These are phyloP conservation scores for Solanum sparsipilum DNA, from an alignment of 257 asterid genomes.

Conservation along the genomic window DNA sequence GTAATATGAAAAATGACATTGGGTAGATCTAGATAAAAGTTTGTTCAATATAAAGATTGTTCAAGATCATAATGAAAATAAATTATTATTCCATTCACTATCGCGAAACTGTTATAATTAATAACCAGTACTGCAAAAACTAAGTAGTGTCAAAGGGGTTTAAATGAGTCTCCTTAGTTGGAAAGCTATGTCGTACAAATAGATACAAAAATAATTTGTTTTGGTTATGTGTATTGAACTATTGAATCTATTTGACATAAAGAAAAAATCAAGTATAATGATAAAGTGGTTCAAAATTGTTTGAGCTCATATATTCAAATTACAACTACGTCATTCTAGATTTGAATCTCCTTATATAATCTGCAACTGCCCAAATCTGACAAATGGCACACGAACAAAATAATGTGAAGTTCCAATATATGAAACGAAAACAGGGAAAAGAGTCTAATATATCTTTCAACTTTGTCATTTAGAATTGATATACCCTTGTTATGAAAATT, in stretches of 20 bases:
- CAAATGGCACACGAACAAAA: too few species aligned
- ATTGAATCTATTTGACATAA: not conserved
- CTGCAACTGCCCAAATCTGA: too few species aligned
- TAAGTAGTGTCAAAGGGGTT: not conserved
- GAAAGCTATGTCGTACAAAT: too few species aligned
- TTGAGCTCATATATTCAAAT: not conserved
- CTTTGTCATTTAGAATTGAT: too few species aligned
- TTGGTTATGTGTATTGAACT: not conserved
- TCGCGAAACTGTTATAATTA: not conserved
- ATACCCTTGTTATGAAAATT: too few species aligned
- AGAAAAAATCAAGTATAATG: not conserved
- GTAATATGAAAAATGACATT: not conserved
- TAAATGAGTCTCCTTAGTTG: not conserved
- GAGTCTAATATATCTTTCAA: too few species aligned
- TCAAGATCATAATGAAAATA: not conserved
- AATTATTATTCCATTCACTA: fast-evolving
- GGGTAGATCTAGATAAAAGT: not conserved
- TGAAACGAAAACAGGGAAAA: too few species aligned
- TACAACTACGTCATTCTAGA: not conserved
- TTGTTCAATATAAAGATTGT: not conserved
- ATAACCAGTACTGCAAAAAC: not conserved
- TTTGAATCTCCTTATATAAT: not conserved
- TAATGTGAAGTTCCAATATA: too few species aligned
- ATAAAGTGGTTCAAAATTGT: not conserved
- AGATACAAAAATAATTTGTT: not conserved